A percentile compares a stretch with the other conserved stretches of the same genome.
phyloP scores from a whole-genome alignment of 78 protist species.

The Trichosphaerium sp. region DNA sequence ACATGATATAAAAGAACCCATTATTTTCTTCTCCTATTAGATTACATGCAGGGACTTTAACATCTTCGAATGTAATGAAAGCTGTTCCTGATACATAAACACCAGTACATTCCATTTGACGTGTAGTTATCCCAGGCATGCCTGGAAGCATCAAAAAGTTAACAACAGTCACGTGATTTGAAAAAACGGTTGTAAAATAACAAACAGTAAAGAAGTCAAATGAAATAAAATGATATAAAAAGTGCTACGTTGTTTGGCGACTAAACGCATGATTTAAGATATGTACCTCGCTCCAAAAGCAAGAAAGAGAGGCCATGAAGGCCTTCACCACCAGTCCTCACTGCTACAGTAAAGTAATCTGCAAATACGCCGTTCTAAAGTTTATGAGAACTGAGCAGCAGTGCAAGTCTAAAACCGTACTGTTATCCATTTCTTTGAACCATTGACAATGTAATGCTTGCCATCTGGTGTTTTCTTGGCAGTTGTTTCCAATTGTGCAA shows the following conservation, averaged over 20 bases:
- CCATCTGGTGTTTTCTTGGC: neutral
- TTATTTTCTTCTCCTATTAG: neutral
- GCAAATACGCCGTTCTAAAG: neutral
- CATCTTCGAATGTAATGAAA: slow-evolving; percentile 9
- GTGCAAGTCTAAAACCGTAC: too few species aligned
- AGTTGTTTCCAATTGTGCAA: neutral
- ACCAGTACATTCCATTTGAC: slow-evolving; percentile 13
- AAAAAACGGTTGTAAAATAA: too few species aligned
- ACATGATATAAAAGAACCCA: neutral
- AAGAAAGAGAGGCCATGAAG: too few species aligned
- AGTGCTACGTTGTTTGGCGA: too few species aligned
- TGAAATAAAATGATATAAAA: too few species aligned
- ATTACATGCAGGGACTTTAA: neutral
- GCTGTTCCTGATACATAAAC: slow-evolving; percentile 15
- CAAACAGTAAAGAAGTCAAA: too few species aligned
- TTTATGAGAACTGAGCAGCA: too few species aligned
- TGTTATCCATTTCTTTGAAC: slow-evolving; percentile 16
- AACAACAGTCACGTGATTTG: neutral
- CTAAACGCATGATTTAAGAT: too few species aligned
- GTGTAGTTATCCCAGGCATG: slow-evolving; percentile 4
- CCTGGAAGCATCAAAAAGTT: slow-evolving; percentile 2
- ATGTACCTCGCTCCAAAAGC: too few species aligned
- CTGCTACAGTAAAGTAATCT: neutral
- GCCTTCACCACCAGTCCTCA: neutral
- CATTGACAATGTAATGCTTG: slow-evolving; percentile 1